Evolutionary conservation across 805 yeast genomes (phyloP), one percentile per base, ranked within the genome.

Genomic region (Nakazawaea holstii): DNA sequence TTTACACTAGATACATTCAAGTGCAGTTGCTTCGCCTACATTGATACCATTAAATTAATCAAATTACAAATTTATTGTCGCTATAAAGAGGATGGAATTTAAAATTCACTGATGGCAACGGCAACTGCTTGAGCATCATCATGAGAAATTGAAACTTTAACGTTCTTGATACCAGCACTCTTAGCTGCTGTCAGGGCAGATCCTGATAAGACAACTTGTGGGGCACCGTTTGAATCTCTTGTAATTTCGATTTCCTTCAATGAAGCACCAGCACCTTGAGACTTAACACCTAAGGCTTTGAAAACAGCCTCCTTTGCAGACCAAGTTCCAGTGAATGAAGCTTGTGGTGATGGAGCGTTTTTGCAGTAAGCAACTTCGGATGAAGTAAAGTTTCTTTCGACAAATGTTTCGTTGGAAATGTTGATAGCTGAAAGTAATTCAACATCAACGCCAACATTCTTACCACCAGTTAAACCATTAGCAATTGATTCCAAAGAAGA

Each of bases 261-360:
- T 31, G 95, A 75, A 35, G 99, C 98, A 52, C 98, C 99, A 13
- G 92, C 97, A 51, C 99, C 99, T 63, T 82, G 79, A 41, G 95
- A 82, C 61, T 79, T 77, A 53, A 88, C 95, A 52, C 94, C 91
- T 61, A 94, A 74, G 15, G 96, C 87, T 74, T 94, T 94, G 83
- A 94, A 94, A 32, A 91, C 97, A 38, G 99, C 99, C 73, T 94
- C 99, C 72, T 94, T 94, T 39, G 99, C 99, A 29, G 97, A 88
- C 99, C 99, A 94, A 39, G 95, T 86, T 41, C 99, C 99, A 27
- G 99, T 90, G 68, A 78, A 94, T 3, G 97, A 88, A 11, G 98
- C 88, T 60, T 81, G 86, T 44, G 94, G 87, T 55, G 76, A 76
- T 38, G 97, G 74, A 30, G 97, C 81, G 31, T 72, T 62, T 51